Evolutionary conservation across 2,329 filamentous ascomycete species (phyloP), one percentile per base, ranked within the genome.

Genomic region (Mariannaea elegans): DNA sequence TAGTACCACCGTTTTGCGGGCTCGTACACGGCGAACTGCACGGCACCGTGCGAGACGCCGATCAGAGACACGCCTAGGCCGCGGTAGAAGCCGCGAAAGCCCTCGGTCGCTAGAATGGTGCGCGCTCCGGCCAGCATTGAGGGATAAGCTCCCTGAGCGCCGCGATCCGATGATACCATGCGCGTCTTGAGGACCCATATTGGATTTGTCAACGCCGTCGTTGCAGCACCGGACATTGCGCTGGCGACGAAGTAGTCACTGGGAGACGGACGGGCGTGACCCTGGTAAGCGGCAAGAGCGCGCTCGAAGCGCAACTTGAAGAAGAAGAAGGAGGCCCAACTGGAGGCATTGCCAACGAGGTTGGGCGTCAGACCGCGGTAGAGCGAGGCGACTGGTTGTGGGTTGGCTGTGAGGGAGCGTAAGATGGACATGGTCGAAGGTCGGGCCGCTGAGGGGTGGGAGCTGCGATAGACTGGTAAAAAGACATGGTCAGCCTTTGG

Each of bases 161-260:
- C 82, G 48, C 87, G 86, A 66, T 95, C 92, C 4, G 92, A 94
- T 27, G 93, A 93, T 21, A 98, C 82, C 93, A 99, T 98, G 64
- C 95, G 90, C 8, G 94, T 98, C 81, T 98, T 98, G 75, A 99
- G 88, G 3, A 99, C 95, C 95, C 95, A 99, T 69, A 99, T 89
- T 2, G 95, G 95, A 74, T 98, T 98, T 27, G 95, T 98, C 65
- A 94, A 83, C 27, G 92, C 79, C 41, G 94, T 90, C 2, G 93
- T 97, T 38, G 92, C 76, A 16, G 90, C 81, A 27, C 94, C 94
- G 65, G 84, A 80, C 24, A 83, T 72, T n/a, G 81, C 91, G 31
- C 91, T 94, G 4, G 93, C 87, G 45, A 90, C 71, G 74, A 97
- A 94, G 79, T 94, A 97, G 76, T 97, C 93, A 23, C 81, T 81